Evolutionary conservation across 2,329 filamentous ascomycete species (phyloP).

Genomic region (Phaeosphaeria sp.): DNA sequence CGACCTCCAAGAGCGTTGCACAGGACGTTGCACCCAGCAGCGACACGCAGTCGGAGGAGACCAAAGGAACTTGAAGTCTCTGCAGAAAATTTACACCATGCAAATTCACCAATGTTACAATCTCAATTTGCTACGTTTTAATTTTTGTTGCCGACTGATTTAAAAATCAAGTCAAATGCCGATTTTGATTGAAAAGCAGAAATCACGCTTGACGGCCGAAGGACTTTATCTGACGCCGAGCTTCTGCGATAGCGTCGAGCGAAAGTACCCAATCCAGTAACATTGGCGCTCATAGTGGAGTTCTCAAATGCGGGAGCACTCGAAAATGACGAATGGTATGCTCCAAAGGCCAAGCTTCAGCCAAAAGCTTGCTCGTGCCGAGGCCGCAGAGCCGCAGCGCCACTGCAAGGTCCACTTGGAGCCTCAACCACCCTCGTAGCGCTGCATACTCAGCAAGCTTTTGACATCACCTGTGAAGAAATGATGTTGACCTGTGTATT

Average conservation of each 20-base stretch:
- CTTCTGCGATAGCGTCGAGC: neutral
- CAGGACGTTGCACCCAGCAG: neutral
- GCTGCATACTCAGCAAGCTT: neutral
- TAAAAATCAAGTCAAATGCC: too few species aligned
- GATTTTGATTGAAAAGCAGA: neutral
- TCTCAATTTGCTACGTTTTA: too few species aligned
- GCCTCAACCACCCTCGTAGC: constrained; percentile 1
- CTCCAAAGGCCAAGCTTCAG: constrained; percentile 2
- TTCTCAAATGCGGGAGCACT: too few species aligned
- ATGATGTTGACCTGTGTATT: neutral
- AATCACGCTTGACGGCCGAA: neutral
- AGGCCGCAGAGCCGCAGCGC: constrained; percentile 20
- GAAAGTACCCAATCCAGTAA: neutral
- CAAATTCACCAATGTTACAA: neutral
- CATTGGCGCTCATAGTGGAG: neutral
- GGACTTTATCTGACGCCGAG: neutral
- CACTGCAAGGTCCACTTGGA: neutral
- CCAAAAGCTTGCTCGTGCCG: constrained; percentile 15
- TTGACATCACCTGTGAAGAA: constrained; percentile 3
- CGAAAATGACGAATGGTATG: constrained; percentile 1
- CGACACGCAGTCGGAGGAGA: neutral
- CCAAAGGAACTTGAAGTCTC: neutral
- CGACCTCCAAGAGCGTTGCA: neutral
- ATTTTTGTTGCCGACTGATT: too few species aligned
- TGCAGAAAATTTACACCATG: neutral